phyloP scores from a whole-genome alignment of 1,284 basidiomycete species.

The Lignosus rhinocerotis region DNA sequence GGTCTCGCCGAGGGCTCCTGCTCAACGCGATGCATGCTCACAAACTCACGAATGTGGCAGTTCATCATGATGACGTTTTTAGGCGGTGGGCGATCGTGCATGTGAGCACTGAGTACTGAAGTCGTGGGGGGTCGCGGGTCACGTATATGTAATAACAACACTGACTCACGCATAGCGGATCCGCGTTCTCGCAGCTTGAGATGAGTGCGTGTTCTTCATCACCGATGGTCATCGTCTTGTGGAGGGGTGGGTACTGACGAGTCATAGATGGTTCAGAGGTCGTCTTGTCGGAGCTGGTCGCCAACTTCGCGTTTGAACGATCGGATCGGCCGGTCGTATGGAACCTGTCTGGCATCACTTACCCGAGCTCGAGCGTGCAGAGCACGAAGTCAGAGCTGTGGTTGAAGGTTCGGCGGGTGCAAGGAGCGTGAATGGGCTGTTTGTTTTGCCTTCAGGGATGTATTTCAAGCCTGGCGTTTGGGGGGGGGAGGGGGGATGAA shows the following conservation, averaged over 20 bases:
- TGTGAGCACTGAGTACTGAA: neutral
- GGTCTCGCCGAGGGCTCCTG: too few relatives aligned
- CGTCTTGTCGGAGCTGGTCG: constrained; percentile 15
- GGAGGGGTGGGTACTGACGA: neutral
- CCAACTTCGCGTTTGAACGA: constrained; percentile 13
- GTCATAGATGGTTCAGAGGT: constrained; percentile 1
- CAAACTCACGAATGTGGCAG: neutral
- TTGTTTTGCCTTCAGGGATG: neutral
- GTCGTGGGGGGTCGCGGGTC: too few relatives aligned
- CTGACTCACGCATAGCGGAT: neutral
- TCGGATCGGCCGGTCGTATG: constrained; percentile 16
- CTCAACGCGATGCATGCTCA: too few relatives aligned
- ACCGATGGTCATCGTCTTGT: neutral
- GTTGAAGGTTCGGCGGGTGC: constrained; percentile 11
- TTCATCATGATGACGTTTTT: neutral
- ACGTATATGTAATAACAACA: neutral
- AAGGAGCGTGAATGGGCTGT: neutral
- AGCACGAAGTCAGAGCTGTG: constrained; percentile 24
- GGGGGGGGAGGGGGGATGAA: too few relatives aligned
- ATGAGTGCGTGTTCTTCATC: neutral
- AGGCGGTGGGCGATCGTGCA: neutral
- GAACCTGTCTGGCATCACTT: constrained; percentile 19
- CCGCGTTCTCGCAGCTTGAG: neutral
- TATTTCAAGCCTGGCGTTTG: too few relatives aligned
- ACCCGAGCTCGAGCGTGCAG: constrained; percentile 20